A percentile compares a stretch with the other conserved stretches of the same genome.
phyloP scores from a whole-genome alignment of 2,329 filamentous ascomycete species.

The Cladophialophora exuberans region DNA sequence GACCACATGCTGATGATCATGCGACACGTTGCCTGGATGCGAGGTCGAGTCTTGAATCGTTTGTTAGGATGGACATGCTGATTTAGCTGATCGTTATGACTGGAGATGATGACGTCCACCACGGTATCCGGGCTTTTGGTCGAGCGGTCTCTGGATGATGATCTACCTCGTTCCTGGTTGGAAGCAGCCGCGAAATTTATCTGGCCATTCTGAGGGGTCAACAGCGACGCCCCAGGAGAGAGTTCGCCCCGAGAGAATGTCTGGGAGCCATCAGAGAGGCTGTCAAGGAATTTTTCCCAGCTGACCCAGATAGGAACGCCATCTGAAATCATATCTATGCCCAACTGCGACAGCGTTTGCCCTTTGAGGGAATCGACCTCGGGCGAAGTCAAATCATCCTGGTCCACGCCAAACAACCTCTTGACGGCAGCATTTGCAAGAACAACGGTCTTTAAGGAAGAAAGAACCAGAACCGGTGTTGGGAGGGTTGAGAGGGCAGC shows the following conservation, averaged over 20 bases:
- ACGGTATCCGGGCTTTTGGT: constrained; percentile 61
- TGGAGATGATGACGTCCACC: constrained; percentile 67
- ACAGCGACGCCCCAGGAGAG: constrained; percentile 7
- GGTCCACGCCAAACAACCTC: constrained; percentile 64
- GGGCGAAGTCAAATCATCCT: constrained; percentile 37
- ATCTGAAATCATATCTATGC: constrained; percentile 73
- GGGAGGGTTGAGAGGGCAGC: constrained; percentile 74
- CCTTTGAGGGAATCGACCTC: constrained; percentile 66
- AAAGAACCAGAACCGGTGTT: constrained; percentile 70
- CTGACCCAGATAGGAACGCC: constrained; percentile 57
- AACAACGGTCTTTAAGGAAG: constrained; percentile 69
- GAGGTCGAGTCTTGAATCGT: constrained; percentile 42
- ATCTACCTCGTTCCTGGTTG: constrained; percentile 16
- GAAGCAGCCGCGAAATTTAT: constrained; percentile 20
- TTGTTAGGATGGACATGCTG: constrained; percentile 32
- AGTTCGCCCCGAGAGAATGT: neutral
- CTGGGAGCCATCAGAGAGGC: constrained; percentile 40
- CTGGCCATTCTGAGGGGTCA: constrained; percentile 16
- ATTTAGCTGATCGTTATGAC: constrained; percentile 38
- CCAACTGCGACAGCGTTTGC: constrained; percentile 69
- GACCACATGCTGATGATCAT: constrained; percentile 79
- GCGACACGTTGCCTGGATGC: constrained; percentile 61
- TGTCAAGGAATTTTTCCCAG: constrained; percentile 61
- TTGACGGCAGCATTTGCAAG: constrained; percentile 78
- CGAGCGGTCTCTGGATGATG: constrained; percentile 34